A percentile compares a stretch with the other conserved stretches of the same genome.
phyloP scores from a whole-genome alignment of 495 filamentous ascomycete genomes.

The Podospora anserina region DNA sequence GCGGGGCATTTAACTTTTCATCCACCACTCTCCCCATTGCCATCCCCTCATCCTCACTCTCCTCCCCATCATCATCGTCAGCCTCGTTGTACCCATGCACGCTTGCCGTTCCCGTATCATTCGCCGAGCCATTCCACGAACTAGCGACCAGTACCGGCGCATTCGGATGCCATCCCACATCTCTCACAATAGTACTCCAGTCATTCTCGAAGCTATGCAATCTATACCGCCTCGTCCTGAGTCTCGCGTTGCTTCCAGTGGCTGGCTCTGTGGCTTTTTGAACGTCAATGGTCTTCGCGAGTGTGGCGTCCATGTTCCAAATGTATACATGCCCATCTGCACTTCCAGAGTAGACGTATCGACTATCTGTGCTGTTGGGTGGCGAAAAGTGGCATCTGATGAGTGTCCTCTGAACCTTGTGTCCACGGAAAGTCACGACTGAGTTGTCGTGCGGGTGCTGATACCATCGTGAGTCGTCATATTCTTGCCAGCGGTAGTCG shows the following conservation, averaged over 20 bases:
- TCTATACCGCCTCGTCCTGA: constrained; percentile 14
- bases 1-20: constrained; percentile 38
- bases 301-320: constrained; percentile 90
- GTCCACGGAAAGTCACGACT: constrained; percentile 88
- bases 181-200: constrained; percentile 83
- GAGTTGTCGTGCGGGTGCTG: constrained; percentile 85
- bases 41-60: constrained; percentile 63
- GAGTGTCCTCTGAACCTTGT: constrained; percentile 80
- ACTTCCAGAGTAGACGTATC: constrained; percentile 90
- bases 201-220: constrained; percentile 38
- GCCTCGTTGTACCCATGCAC: constrained; percentile 72
- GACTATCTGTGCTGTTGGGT: constrained; percentile 77
- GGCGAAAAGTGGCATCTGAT: constrained; percentile 97
- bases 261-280: constrained; percentile 53
- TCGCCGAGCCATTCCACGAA: constrained; percentile 71
- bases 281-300: constrained; percentile 79
- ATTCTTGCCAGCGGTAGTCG: constrained; percentile 79
- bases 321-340: constrained; percentile 85
- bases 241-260: constrained; percentile 10
- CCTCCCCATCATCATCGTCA: constrained; percentile 22
- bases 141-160: constrained; percentile 89
- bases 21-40: constrained; percentile 55
- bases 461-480: constrained; percentile 64
- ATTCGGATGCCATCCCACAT: constrained; percentile 93
- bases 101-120: constrained; percentile 68